Conservation (phyloP, 2,329 filamentous ascomycete species). For the Pseudogymnoascus sp. region DNA sequence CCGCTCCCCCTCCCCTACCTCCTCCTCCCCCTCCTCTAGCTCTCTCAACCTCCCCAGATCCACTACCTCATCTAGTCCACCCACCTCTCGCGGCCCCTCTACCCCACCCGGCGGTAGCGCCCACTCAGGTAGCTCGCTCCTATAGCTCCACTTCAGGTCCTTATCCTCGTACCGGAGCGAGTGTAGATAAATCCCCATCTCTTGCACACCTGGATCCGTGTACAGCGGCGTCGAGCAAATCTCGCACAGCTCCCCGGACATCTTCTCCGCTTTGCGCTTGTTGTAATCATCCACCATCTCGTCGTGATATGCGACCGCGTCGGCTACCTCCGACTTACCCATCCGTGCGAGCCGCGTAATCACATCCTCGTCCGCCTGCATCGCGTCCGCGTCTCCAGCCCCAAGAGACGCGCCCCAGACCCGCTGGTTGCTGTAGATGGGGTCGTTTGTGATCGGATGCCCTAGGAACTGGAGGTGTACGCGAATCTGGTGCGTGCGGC, state of each 20-base stretch:
- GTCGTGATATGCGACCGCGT: constrained; percentile 87
- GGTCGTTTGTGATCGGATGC: constrained; percentile 93
- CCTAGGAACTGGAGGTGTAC: constrained; percentile 93
- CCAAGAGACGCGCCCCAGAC: constrained; percentile 84
- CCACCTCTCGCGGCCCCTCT: constrained; percentile 60
- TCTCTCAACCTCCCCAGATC: constrained; percentile 36
- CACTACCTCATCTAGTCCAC: constrained; percentile 47
- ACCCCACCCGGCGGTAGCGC: constrained; percentile 59
- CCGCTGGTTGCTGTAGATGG: constrained; percentile 89
- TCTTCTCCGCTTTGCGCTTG: constrained; percentile 83
- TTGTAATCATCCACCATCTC: constrained; percentile 88
- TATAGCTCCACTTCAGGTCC: constrained; percentile 77
- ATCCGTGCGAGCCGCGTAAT: constrained; percentile 78
- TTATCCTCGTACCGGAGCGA: constrained; percentile 82
- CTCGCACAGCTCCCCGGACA: constrained; percentile 76
- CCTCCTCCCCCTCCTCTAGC: constrained; percentile 2
- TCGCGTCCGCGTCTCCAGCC: constrained; percentile 53
- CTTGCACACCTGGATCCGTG: constrained; percentile 82
- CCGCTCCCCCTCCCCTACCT: neutral
- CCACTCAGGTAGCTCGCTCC: constrained; percentile 78
- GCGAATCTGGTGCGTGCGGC: constrained; percentile 87
- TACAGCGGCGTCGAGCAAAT: constrained; percentile 84
- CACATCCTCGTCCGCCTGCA: constrained; percentile 74
- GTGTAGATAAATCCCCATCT: constrained; percentile 89
- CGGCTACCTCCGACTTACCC: constrained; percentile 88